A percentile compares a stretch with the other conserved stretches of the same genome.
phyloP scores from a whole-genome alignment of 345 rosid genomes.

The Ailanthus altissimus region DNA sequence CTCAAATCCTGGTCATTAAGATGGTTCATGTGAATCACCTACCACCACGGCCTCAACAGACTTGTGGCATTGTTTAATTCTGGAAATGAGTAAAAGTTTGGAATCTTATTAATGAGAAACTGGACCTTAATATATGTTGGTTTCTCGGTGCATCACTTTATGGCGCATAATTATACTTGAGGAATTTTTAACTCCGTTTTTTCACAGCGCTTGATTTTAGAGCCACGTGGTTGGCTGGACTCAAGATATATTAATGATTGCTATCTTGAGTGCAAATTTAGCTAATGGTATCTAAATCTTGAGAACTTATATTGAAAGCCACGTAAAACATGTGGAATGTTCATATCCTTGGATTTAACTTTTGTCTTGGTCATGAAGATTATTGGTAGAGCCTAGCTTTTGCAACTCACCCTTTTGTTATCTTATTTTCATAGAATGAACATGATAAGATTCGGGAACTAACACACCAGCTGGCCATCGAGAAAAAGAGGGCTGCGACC shows the following conservation, averaged over 20 bases:
- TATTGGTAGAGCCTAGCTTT: not conserved
- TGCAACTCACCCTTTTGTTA: not conserved
- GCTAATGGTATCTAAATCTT: not conserved
- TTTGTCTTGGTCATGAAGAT: not conserved
- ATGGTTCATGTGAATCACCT: not conserved
- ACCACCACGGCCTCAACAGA: not conserved
- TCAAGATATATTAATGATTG: not conserved
- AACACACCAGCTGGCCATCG: conserved; percentile 85
- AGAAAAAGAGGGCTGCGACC: conserved; percentile 86
- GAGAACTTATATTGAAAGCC: not conserved
- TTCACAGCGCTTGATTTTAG: not conserved
- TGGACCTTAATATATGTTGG: not conserved
- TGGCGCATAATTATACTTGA: not conserved
- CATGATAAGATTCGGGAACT: conserved; percentile 89
- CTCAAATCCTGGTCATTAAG: not conserved
- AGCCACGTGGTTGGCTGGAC: not conserved
- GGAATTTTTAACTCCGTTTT: not conserved
- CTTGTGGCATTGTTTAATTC: not conserved
- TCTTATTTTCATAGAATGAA: conserved; percentile 62
- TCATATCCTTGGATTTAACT: not conserved
- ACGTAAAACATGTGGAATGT: not conserved
- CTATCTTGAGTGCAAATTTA: not conserved
- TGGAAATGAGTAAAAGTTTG: not conserved
- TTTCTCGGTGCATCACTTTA: not conserved
- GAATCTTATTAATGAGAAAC: not conserved